Evolutionary conservation across 2,329 filamentous ascomycete species (phyloP), one percentile per base, ranked within the genome.

Genomic region (Claviceps pazoutovae): DNA sequence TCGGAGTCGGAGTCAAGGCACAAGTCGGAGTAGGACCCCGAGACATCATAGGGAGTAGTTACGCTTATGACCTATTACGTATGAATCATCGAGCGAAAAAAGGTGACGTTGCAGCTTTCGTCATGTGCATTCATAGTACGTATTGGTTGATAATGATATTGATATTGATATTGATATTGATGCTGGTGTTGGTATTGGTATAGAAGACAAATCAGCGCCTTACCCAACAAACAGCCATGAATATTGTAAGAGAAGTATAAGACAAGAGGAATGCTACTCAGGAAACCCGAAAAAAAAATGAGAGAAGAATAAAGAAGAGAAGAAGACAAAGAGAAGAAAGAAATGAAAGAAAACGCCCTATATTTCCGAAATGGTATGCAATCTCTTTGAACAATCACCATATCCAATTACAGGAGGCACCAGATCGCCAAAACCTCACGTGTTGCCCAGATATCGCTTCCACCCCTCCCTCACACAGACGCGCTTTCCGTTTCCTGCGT

Each of bases 381-480:
- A 39, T 9, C 38, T 41, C 30, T 42, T 34, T 36, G 43, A 13
- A 21, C 11, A 34, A 41, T 43, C 39, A 19, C 9, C 13, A 19
- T 6, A 11, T 13, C 34, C 21, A 48, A 48, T 46, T 47, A 42
- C 30, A 34, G 9, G 30, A 34, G 30, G 9, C 30, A 11, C 9
- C 30, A 34, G 9, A 34, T 34, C 30, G n/a, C 41, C 16, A 23
- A 37, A 44, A 19, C 16, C 30, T 57, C 38, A 71, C 43, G 65
- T 64, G 51, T 66, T 69, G 6, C 70, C 71, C 50, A 90, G 68
- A 69, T 90, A 93, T 59, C 82, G 76, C 67, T 88, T 91, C 88
- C 88, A 94, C 2, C 86, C 87, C 61, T 90, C 83, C 56, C 86
- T 75, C 34, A 80, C 69, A 56, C 86, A 79, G 49, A 79, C 72